Percentiles rank a stretch among this genome's conserved stretches.
These are phyloP conservation scores for Dipsacomyces acuminosporus DNA, from an alignment of 371 early-diverging fungal genomes.

Conservation along the genomic window DNA sequence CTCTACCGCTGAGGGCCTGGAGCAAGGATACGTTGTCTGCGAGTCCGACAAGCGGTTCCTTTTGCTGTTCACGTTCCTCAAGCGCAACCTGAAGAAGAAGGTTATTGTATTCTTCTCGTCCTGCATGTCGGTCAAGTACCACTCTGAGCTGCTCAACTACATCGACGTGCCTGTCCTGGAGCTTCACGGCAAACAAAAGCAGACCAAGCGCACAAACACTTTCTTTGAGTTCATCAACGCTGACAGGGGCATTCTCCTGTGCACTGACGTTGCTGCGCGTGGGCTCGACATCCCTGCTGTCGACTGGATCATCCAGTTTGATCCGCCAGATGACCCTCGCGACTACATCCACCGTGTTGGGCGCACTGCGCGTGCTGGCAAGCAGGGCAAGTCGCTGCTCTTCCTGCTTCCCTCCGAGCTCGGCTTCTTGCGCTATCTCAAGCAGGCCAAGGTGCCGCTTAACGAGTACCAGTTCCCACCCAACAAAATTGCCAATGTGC, in stretches of 20 bases:
- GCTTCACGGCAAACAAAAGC: constrained; percentile 92
- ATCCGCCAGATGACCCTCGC: constrained; percentile 96
- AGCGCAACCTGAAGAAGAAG: constrained; percentile 91
- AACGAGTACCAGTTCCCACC: constrained; percentile 97
- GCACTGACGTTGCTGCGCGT: constrained; percentile 98
- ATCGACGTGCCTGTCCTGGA: constrained; percentile 96
- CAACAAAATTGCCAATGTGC: constrained; percentile 92
- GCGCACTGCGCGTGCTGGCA: constrained; percentile 95
- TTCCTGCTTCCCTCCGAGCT: constrained; percentile 94
- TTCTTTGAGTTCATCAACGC: constrained; percentile 96
- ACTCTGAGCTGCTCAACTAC: constrained; percentile 92
- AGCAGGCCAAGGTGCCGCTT: constrained; percentile 93
- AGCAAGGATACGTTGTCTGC: constrained; percentile 95
- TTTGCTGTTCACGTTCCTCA: constrained; percentile 89
- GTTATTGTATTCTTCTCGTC: constrained; percentile 95
- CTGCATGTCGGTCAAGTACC: constrained; percentile 94
- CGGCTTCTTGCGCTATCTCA: constrained; percentile 93
- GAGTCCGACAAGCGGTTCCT: constrained; percentile 86
- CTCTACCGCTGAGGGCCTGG: constrained; percentile 90
- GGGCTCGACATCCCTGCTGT: constrained; percentile 98
- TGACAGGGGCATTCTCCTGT: constrained; percentile 81
- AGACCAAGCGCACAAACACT: constrained; percentile 91
- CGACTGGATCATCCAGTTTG: constrained; percentile 98
- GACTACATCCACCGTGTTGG: constrained; percentile 99
- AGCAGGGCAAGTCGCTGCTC: constrained; percentile 84